Evolutionary conservation across 2,329 filamentous ascomycete genomes (phyloP), one percentile per base, ranked within the genome.

Genomic region (Beauveria caledonica): DNA sequence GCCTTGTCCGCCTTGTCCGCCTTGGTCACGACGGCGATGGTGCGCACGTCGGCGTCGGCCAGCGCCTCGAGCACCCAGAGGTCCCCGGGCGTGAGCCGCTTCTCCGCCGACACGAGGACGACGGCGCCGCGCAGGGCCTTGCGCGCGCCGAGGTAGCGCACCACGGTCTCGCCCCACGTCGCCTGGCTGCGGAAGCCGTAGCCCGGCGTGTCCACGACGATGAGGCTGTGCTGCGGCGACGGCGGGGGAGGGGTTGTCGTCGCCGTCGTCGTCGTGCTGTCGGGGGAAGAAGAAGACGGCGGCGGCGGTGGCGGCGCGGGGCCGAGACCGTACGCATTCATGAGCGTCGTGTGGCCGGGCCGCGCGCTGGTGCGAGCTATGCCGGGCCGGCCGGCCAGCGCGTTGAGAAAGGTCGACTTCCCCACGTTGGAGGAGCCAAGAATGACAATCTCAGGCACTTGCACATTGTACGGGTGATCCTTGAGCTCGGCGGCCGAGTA

Each of bases 341-440:
- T 78, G 33, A 78, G 76, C 39, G 72, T 77, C 1, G 83, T 85
- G 66, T 76, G 78, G 10, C 83, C 83, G 0, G 82, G 79, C 21
- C 71, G 73, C 17, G 74, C 70, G 67, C 80, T 81, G 25, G 80
- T 80, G 52, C 77, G 74, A 13, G 82, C 82, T 6, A 80, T 70
- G 25, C 70, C 67, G 25, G 67, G 63, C 3, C 67, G 64, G 39
- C 86, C 86, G 2, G 87, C 83, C 39, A 96, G 81, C 19, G 88
- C 88, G 69, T 96, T 96, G 74, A 96, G 86, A 66, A 95, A 88
- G 17, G 90, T 90, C 1, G 90, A 94, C 72, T 96, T 96, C 69
- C 91, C 91, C 46, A 92, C 90, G 70, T 96, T 96, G 65, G 90
- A 92, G 67, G 92, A 91, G 48, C 91, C 91, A 42, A 95, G 84